Base-by-base conservation (phyloP, 345 rosid genomes). In the Brassica cretica region DNA sequence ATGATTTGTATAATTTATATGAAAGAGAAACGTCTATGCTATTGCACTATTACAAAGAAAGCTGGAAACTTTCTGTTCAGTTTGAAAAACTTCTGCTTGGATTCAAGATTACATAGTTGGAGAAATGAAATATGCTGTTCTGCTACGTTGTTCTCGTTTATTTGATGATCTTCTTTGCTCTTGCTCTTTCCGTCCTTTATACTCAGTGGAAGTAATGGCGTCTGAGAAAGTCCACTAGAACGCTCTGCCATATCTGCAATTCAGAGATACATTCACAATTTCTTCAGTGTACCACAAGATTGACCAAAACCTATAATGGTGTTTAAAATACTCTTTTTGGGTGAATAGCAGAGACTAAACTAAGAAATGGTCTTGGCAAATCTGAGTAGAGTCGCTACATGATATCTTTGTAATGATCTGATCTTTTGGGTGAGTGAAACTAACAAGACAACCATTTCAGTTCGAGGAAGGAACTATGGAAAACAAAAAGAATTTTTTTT, bases 241-340 rank as follows among this genome's bases (percentile, higher is more conserved):
- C 94, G 88, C 68, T 93, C 92, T 19, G 91, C 91, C 73, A 88
- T 79, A 68, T 91, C 98, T 89, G 93, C 76, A 82, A 51, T 2
- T 5, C n/a, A 61, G 41, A 73, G 53, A 73, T 19, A 66, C 18
- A 9, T 59, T 56, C 53, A 63, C 24, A 8, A 53, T 49, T 16
- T 68, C 39, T 55, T 37, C n/a, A 30, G 8, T 66, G 41, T 16
- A 49, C 18, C 21, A 73, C 18, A 61, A 51, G 55, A 25, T 6
- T 32, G 60, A 27, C 21, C 66, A 66, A 44, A 60, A 60, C 56
- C 30, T 71, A 25, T 25, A 25, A 25, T 25, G 29, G 29, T 25
- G 29, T 25, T 25, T 25, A 25, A 25, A 25, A 25, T 25, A 25
- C 29, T 25, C 29, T 25, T 25, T 25, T 25, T 25, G 29, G 29